A percentile compares a stretch with the other conserved stretches of the same genome.
Evolutionary conservation across 2,329 filamentous ascomycete genomes (phyloP).

Genomic region (Leptographium galeiforme): DNA sequence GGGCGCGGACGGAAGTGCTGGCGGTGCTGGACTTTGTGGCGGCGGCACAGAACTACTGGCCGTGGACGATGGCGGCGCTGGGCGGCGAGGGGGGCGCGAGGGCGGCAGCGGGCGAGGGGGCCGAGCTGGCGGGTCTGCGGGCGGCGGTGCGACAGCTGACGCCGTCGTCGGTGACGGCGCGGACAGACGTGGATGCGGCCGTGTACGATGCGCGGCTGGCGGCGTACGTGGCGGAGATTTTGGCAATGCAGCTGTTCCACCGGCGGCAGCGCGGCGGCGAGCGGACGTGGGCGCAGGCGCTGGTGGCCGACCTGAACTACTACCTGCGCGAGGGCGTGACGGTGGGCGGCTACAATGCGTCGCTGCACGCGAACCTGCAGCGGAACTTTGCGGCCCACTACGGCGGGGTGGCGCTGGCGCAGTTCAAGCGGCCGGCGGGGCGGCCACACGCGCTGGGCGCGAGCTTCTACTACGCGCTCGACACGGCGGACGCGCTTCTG

Average conservation of each 20-base stretch:
- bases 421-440: constrained; percentile 61
- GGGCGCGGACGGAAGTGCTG: constrained; percentile 53
- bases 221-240: constrained; percentile 71
- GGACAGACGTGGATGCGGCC: constrained; percentile 40
- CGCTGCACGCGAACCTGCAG: constrained; percentile 72
- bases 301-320: constrained; percentile 66
- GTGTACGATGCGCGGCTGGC: constrained; percentile 58
- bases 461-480: constrained; percentile 74
- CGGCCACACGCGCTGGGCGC: constrained; percentile 53
- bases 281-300: constrained; percentile 49
- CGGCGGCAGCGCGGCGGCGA: constrained; percentile 62
- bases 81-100: constrained; percentile 43
- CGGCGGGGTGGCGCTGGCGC: constrained; percentile 54
- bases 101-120: constrained; percentile 11
- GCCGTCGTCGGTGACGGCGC: constrained; percentile 36
- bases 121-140: constrained; percentile 53
- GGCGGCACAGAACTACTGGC: constrained; percentile 85
- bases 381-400: constrained; percentile 76
- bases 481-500: constrained; percentile 63
- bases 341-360: constrained; percentile 74
- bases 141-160: constrained; percentile 51
- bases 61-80: constrained; percentile 77
- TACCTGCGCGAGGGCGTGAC: constrained; percentile 65
- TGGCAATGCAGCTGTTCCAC: constrained; percentile 83
- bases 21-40: constrained; percentile 78